Base-by-base conservation (phyloP, 768 basidiomycete species). In the Suillus discolor region DNA sequence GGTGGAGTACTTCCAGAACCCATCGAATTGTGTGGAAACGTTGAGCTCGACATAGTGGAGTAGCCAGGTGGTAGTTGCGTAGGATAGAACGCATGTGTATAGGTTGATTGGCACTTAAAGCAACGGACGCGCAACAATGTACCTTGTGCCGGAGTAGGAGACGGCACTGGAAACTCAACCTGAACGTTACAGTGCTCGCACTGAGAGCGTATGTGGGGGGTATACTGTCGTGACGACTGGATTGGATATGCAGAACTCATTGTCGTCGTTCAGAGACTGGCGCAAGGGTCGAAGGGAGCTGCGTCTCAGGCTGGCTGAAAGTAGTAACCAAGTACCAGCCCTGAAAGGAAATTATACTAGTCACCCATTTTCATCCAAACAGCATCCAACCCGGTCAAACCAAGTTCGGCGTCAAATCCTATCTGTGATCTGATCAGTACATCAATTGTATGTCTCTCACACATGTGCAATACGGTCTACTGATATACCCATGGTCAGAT, bases 141-240 rank as follows among this genome's bases (percentile, higher is more conserved):
- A 47, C 86, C 82, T 23, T 84, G 77, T 20, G 83, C 76, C n/a
- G 88, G 89, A 15, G 77, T 73, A 0, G 89, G 85, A 0, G 74
- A 78, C 0, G 91, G 93, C 5, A 89, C 81, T 0, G 87, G 84
- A 69, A 93, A 94, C 73, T 94, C 92, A 20, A 94, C 77, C 2
- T 78, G 77, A 2, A 78, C 67, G 20, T 77, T 79, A 72, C 92
- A 94, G 55, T 78, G 71, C 9, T 81, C 78, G 73, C 92, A 94
- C 49, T 80, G 82, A 1, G 90, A 86, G 16, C 81, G 79, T 66
- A 92, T 84, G 65, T 92, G 91, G 0, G 92, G 89, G 4, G 80
- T 76, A n/a, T 87, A 76, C 6, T 86, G 87, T 62, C 91, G 83
- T 41, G 92, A 93, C 34, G 82, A 80, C n/a, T 91, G 78, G 54